A percentile compares a stretch with the other conserved stretches of the same genome.
Evolutionary conservation across 2,329 filamentous ascomycete genomes (phyloP).

Genomic region (Calonectria montana): DNA sequence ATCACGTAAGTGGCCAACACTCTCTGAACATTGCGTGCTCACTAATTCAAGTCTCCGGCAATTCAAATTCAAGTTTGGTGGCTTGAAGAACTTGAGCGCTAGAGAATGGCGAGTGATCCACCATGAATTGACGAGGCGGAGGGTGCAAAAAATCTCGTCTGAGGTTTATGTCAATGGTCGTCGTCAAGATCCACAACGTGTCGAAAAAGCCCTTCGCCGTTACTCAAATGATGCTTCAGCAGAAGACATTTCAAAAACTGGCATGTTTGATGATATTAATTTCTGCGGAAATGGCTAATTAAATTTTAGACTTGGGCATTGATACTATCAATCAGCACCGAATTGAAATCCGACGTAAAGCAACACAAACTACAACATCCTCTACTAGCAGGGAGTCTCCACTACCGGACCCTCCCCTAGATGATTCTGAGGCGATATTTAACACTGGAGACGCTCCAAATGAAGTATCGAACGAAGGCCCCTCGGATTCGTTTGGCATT

Average conservation of each 20-base stretch:
- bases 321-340: neutral
- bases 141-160: neutral
- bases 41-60: neutral
- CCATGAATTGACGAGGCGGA: neutral
- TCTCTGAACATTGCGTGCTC: neutral
- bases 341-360: neutral
- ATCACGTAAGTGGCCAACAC: neutral
- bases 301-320: neutral
- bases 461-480: too few relatives aligned
- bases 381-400: too few relatives aligned
- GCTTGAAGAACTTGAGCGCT: neutral
- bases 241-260: neutral
- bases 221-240: neutral
- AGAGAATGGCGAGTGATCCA: neutral
- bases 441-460: too few relatives aligned
- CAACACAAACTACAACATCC: neutral
- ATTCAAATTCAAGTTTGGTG: neutral
- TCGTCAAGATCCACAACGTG: neutral
- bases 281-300: too few relatives aligned
- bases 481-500: too few relatives aligned
- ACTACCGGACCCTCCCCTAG: too few relatives aligned
- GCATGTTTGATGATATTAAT: too few relatives aligned
- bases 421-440: too few relatives aligned
- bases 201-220: neutral
- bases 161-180: neutral